Base-by-base conservation (phyloP, 108 stramenopile species). In the Epithemia pelagica region DNA sequence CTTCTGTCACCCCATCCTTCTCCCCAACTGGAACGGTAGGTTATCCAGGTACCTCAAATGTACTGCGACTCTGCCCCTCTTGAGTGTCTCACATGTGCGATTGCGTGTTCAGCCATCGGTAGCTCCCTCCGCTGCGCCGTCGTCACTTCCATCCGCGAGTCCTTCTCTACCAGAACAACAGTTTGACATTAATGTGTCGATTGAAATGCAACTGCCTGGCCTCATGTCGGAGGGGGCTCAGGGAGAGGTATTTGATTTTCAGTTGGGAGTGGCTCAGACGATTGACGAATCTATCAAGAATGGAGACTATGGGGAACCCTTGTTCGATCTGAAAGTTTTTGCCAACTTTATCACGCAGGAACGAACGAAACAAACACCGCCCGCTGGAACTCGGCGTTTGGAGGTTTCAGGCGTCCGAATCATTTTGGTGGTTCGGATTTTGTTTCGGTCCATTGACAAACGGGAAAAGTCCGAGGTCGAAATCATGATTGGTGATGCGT, bases 401-500 rank as follows among this genome's bases (percentile, higher is more conserved):
- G 10, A 46, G 37, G 10, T 46, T 10, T 15, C 5, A 46, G 37
- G 37, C 2, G 30, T 63, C 2, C 20, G 33, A 30, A 66, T 80
- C 30, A 46, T 30, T n/a, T 73, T 76, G 54, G 58, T 66, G 18
- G 54, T 73, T 5, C 2, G n/a, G 1, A 57, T 76, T 18, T 1
- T 32, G 15, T 81, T 63, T 61, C 63, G 61, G 18, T 72, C 77
- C 1, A 20, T 20, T 0, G 8, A 28, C 15, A 2, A 1, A 32
- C n/a, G 31, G 23, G 30, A 72, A 7, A 60, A 70, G 28, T 28
- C 61, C 52, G 73, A 78, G 32, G 18, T 68, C 3, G 65, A 61
- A 23, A 27, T 19, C 10, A 61, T 75, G 59, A 64, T 78, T 20
- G 74, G 31, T 22, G 54, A 52, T 29, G 72, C 82, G 3, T 83